phyloP scores from a whole-genome alignment of 2,329 filamentous ascomycete genomes.

The Pseudocercospora ulei region DNA sequence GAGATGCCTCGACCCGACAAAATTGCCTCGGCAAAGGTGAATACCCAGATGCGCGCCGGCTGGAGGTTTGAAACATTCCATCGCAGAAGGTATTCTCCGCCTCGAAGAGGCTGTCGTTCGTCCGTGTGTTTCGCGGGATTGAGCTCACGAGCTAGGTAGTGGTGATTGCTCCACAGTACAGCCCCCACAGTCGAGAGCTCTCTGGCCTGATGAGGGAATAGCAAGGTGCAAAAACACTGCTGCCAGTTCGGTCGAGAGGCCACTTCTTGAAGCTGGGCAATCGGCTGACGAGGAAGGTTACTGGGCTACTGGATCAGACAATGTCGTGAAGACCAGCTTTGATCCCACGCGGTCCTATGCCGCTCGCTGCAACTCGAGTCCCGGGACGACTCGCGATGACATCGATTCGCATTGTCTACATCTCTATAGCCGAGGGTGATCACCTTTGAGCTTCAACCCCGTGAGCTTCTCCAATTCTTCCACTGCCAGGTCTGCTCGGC shows the following conservation, averaged over 20 bases:
- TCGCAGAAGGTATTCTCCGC: constrained; percentile 71
- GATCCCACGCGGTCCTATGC: no score
- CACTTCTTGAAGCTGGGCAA: no score
- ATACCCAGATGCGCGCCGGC: constrained; percentile 66
- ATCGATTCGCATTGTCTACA: neutral
- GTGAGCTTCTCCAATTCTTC: constrained; percentile 67
- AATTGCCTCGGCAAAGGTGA: constrained; percentile 56
- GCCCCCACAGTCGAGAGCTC: no score
- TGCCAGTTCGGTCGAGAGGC: no score
- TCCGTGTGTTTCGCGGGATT: constrained; percentile 57
- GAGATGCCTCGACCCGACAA: constrained; percentile 41
- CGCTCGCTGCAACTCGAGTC: no score
- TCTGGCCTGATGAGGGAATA: no score
- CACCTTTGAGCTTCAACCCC: constrained; percentile 43
- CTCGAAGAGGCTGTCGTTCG: constrained; percentile 60
- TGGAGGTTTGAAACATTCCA: constrained; percentile 51
- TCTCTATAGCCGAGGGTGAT: constrained; percentile 14
- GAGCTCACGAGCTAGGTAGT: no score
- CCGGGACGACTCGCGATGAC: neutral
- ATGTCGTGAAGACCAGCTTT: no score
- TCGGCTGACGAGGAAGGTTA: no score
- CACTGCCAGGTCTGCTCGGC: constrained; percentile 69
- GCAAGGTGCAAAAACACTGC: no score
- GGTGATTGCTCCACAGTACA: no score
- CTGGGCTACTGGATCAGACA: no score